phyloP scores from a whole-genome alignment of 768 basidiomycete genomes.

The Trametes gibbosa region DNA sequence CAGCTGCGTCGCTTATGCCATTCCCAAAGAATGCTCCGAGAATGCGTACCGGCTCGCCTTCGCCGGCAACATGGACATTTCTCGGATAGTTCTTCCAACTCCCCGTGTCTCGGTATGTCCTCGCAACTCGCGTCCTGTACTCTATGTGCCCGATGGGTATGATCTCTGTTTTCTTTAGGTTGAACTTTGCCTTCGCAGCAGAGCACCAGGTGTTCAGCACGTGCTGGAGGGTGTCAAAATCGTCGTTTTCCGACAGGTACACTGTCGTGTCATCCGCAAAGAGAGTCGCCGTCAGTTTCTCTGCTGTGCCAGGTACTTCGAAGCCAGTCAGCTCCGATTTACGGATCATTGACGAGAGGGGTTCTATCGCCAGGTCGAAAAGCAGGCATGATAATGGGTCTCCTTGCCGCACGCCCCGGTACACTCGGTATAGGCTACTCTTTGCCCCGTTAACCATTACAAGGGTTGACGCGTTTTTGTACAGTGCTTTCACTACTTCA shows the following conservation, averaged over 20 bases:
- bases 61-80: not conserved
- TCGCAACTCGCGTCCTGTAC: not conserved
- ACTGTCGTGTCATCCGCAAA: not conserved
- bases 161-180: not conserved
- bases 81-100: not conserved
- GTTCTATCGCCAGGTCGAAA: not conserved
- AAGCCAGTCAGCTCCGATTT: not conserved
- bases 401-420: not conserved
- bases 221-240: not conserved
- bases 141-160: not conserved
- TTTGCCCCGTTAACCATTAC: not conserved
- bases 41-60: not conserved
- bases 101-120: not conserved
- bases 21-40: not conserved
- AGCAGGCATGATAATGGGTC: not conserved
- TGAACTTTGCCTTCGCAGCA: not conserved
- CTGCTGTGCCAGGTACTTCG: not conserved
- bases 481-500: slow-evolving; percentile 15
- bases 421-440: not conserved
- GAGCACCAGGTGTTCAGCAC: not conserved
- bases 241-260: not conserved
- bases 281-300: not conserved
- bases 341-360: not conserved
- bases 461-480: not conserved
- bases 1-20: not conserved